Evolutionary conservation across 2,329 filamentous ascomycete genomes (phyloP).

Genomic region (Neofusicoccum umdonicola): DNA sequence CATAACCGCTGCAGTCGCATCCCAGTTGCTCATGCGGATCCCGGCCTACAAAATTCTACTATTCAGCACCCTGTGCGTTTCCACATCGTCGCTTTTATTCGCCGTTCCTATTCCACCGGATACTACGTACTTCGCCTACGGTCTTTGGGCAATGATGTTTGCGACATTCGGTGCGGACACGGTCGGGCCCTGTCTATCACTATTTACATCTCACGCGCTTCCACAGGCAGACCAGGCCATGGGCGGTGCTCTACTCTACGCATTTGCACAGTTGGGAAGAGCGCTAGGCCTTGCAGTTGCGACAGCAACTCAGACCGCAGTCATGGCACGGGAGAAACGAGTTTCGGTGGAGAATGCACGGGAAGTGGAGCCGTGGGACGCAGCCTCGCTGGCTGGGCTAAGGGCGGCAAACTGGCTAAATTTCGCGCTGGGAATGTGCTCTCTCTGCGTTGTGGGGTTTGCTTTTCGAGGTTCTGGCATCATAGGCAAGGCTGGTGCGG

Average conservation of each 20-base stretch:
- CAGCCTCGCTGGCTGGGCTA: slow-evolving; percentile 30
- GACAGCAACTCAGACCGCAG: slow-evolving; percentile 60
- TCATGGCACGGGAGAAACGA: slow-evolving; percentile 52
- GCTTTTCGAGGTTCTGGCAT: slow-evolving; percentile 29
- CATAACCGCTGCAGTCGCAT: slow-evolving; percentile 53
- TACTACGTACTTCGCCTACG: slow-evolving; percentile 64
- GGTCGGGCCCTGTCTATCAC: slow-evolving; percentile 61
- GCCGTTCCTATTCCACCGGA: slow-evolving; percentile 58
- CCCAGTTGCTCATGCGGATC: slow-evolving; percentile 54
- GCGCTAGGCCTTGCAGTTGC: slow-evolving; percentile 62
- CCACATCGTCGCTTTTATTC: slow-evolving; percentile 59
- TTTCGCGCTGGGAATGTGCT: not conserved
- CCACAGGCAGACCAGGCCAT: slow-evolving; percentile 62
- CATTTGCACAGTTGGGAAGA: slow-evolving; percentile 61
- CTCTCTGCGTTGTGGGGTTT: not conserved
- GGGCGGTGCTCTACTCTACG: slow-evolving; percentile 64
- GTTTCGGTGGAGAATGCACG: slow-evolving; percentile 22
- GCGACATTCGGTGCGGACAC: slow-evolving; percentile 64
- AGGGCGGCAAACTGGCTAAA: slow-evolving; percentile 10
- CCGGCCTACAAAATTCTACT: slow-evolving; percentile 56
- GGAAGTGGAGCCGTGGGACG: slow-evolving; percentile 17
- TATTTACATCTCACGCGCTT: slow-evolving; percentile 62
- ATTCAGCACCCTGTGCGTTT: slow-evolving; percentile 55
- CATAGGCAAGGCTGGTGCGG: slow-evolving; percentile 20
- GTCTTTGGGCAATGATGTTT: slow-evolving; percentile 61